Evolutionary conservation across 345 rosid genomes (phyloP).

Genomic region (Sisymbrium altissimum): DNA sequence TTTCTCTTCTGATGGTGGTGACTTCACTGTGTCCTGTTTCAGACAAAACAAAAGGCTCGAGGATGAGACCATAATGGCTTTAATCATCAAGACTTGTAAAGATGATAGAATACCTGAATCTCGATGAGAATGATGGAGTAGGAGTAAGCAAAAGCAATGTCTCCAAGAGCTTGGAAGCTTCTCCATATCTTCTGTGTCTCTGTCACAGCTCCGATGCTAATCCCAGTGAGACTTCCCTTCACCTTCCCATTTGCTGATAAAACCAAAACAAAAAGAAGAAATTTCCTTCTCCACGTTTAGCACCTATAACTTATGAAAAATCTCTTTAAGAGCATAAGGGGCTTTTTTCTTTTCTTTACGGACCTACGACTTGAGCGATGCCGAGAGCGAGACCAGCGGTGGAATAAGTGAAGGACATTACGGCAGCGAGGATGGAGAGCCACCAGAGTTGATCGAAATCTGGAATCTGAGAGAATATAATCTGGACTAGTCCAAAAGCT

Average conservation of each 20-base stretch:
- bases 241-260: slow-evolving; percentile 26
- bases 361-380: slow-evolving; percentile 60
- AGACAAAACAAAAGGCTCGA: background rate
- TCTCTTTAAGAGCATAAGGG: background rate
- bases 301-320: background rate
- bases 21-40: slow-evolving; percentile 34
- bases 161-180: slow-evolving; percentile 47
- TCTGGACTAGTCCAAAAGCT: slow-evolving; percentile 62
- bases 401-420: slow-evolving; percentile 87
- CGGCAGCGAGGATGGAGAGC: slow-evolving; percentile 80
- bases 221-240: slow-evolving; percentile 46
- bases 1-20: slow-evolving; percentile 82
- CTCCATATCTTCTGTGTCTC: slow-evolving; percentile 47
- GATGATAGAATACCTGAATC: slow-evolving; percentile 35
- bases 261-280: background rate
- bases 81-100: background rate
- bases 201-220: slow-evolving; percentile 36
- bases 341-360: background rate
- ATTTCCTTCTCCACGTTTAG: background rate
- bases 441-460: slow-evolving; percentile 81
- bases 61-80: background rate
- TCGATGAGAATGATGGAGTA: slow-evolving; percentile 42
- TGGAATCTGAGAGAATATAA: slow-evolving; percentile 81
- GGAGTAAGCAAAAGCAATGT: slow-evolving; percentile 50
- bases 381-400: slow-evolving; percentile 67